Evolutionary conservation across 306 rosid species (phyloP).

Genomic region (Mimosa bimucronata): DNA sequence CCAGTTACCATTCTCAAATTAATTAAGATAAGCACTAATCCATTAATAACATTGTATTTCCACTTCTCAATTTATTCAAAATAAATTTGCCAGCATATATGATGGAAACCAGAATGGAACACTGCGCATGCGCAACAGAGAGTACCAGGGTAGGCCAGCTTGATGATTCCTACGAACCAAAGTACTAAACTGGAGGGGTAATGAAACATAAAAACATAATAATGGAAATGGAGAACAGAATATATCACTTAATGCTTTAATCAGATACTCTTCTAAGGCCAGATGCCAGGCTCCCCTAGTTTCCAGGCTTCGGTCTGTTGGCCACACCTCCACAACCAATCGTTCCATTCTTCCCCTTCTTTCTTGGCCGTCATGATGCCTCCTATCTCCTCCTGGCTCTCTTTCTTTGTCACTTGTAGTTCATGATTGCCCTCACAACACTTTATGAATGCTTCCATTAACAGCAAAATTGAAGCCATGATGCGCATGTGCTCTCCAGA

Average conservation of each 20-base stretch:
- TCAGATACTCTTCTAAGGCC: conserved; percentile 32
- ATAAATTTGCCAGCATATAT: background rate
- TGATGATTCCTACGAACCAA: background rate
- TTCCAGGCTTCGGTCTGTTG: conserved; percentile 43
- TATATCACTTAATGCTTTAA: background rate
- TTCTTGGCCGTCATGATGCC: conserved; percentile 20
- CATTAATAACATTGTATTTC: background rate
- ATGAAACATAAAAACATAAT: background rate
- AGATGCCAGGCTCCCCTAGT: conserved; percentile 36
- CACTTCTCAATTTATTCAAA: background rate
- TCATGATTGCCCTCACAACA: conserved; percentile 30
- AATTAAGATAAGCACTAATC: background rate
- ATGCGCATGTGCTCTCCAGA: conserved; percentile 11
- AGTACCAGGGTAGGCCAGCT: background rate
- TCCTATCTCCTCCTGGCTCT: background rate
- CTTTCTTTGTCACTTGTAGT: background rate
- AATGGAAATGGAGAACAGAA: background rate
- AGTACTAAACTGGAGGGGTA: background rate
- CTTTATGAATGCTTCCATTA: conserved; percentile 46
- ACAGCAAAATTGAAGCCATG: conserved; percentile 57
- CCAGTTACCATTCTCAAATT: background rate
- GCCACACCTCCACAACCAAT: conserved; percentile 28
- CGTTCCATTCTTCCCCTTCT: conserved; percentile 26
- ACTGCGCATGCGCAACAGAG: background rate
- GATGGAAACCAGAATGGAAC: background rate